These are phyloP conservation scores for Kurtzmaniella quercitrusa DNA, from an alignment of 1,139 yeast genomes.

Conservation along the genomic window DNA sequence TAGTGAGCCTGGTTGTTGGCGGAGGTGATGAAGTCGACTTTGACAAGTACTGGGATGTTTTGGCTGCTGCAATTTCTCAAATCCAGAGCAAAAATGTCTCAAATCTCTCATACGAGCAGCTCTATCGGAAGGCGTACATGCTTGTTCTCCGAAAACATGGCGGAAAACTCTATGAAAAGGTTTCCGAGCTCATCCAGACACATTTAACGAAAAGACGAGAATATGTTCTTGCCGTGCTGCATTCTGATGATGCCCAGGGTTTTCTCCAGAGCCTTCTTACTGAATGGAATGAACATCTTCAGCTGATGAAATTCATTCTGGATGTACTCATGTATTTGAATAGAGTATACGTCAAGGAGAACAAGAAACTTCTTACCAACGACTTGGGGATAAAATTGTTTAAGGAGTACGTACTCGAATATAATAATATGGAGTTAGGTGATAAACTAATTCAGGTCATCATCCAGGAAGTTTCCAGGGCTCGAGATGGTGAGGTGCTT, in stretches of 20 bases:
- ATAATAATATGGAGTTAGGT: conserved; percentile 49
- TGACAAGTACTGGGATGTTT: conserved; percentile 64
- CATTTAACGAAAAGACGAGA: conserved; percentile 42
- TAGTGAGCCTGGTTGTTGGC: conserved; percentile 21
- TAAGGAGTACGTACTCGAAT: conserved; percentile 38
- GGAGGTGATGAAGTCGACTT: conserved; percentile 37
- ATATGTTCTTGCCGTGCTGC: conserved; percentile 13
- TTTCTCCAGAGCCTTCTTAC: conserved; percentile 45
- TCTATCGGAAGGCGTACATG: conserved; percentile 78
- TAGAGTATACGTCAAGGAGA: conserved; percentile 77
- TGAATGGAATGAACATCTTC: conserved; percentile 74
- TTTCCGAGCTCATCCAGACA: conserved; percentile 44
- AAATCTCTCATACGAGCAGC: conserved; percentile 74
- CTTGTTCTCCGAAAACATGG: conserved; percentile 76
- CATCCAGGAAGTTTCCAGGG: conserved; percentile 54
- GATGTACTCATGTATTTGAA: conserved; percentile 87
- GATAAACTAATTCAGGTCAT: conserved; percentile 43
- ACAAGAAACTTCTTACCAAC: conserved; percentile 60
- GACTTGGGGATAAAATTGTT: conserved; percentile 72
- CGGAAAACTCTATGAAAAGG: conserved; percentile 60
- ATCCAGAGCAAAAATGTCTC: conserved; percentile 75
- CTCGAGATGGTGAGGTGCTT: conserved; percentile 57
- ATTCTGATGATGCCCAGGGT: conserved; percentile 20
- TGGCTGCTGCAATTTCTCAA: conserved; percentile 72
- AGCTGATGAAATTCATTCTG: conserved; percentile 74